Evolutionary conservation across 495 filamentous ascomycete species (phyloP).

Genomic region (Talaromyces proteolyticus): DNA sequence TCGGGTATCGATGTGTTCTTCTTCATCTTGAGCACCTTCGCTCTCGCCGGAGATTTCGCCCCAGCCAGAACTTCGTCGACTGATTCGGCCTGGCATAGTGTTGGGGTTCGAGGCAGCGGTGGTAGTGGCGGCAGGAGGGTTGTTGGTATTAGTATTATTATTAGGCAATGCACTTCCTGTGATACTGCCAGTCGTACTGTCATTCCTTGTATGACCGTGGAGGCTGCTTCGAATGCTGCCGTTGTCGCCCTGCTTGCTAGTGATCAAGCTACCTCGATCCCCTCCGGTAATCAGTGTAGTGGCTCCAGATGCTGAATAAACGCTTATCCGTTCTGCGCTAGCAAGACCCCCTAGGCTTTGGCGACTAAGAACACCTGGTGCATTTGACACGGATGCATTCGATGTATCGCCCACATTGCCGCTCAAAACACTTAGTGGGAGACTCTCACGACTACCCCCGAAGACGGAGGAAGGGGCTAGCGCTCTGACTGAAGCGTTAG

Average conservation of each 20-base stretch:
- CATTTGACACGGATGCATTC: constrained; percentile 47
- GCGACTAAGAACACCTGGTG: constrained; percentile 33
- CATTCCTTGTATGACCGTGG: constrained; percentile 70
- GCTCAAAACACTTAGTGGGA: constrained; percentile 85
- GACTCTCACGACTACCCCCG: constrained; percentile 80
- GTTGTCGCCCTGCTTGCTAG: constrained; percentile 70
- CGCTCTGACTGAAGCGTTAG: constrained; percentile 90
- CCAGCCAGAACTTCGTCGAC: constrained; percentile 59
- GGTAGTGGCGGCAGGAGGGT: constrained; percentile 11
- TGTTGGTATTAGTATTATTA: constrained; percentile 17
- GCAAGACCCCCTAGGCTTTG: constrained; percentile 57
- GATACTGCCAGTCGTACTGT: constrained; percentile 77
- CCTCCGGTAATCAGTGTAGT: constrained; percentile 51
- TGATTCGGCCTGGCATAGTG: constrained; percentile 41
- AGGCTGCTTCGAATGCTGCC: constrained; percentile 74
- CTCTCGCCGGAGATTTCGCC: constrained; percentile 49
- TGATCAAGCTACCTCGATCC: constrained; percentile 78
- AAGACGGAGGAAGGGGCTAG: constrained; percentile 88
- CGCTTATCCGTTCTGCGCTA: constrained; percentile 72
- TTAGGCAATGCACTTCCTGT: constrained; percentile 54
- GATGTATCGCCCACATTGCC: constrained; percentile 59
- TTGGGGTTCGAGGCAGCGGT: constrained; percentile 42
- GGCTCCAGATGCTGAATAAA: constrained; percentile 77
- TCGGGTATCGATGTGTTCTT: no score
- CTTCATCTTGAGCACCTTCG: constrained; percentile 9